Conservation (phyloP, 179 eudicot species). For the Silene vulgaris region DNA sequence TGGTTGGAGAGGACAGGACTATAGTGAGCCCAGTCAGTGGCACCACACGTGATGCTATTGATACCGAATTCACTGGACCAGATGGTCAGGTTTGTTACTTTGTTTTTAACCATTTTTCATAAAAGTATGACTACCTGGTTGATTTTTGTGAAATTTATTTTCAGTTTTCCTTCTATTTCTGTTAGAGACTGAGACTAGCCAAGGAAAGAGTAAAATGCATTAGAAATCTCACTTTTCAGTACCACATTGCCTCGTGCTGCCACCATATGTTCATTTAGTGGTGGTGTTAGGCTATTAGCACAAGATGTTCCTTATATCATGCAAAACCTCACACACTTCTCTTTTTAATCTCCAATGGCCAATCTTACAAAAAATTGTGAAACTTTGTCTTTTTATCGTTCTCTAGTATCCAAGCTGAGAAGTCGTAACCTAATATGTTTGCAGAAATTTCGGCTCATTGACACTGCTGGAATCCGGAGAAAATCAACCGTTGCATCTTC, state of each 20-base stretch:
- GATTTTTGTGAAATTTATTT: not conserved
- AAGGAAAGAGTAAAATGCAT: not conserved
- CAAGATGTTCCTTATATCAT: not conserved
- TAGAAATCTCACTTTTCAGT: not conserved
- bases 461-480: constrained; percentile 96
- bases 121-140: not conserved
- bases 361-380: not conserved
- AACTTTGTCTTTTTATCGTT: not conserved
- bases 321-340: constrained; percentile 1
- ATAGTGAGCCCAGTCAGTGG: constrained; percentile 98
- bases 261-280: not conserved
- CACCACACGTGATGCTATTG: constrained; percentile 98
- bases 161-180: not conserved
- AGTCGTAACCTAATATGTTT: constrained; percentile 9
- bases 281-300: not conserved
- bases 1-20: constrained; percentile 94
- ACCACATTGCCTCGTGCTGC: not conserved
- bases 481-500: constrained; percentile 81
- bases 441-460: constrained; percentile 48
- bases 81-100: constrained; percentile 78
- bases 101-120: not conserved
- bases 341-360: constrained; percentile 6
- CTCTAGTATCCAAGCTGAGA: not conserved
- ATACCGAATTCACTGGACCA: constrained; percentile 75
- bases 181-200: not conserved